Conservation (phyloP, 768 basidiomycete genomes). For the Serendipita vermifera region DNA sequence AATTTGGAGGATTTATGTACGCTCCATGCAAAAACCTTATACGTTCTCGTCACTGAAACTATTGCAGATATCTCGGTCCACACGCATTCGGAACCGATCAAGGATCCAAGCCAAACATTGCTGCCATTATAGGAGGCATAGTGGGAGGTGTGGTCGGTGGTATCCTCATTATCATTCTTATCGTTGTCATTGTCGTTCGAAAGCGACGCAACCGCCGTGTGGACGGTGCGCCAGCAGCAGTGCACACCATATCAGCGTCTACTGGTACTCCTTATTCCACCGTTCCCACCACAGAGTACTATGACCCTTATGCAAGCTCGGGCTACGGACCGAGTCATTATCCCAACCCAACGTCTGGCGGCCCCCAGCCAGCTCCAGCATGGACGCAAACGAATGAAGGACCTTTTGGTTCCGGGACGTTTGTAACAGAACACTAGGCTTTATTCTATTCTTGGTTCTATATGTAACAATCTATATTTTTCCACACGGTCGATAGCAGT, state of each 20-base stretch:
- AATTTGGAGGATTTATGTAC: constrained; percentile 7
- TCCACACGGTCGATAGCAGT: too few relatives aligned
- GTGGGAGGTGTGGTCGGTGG: constrained; percentile 2
- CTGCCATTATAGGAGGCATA: not conserved
- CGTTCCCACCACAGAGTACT: constrained; percentile 1
- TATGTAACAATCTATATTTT: too few relatives aligned
- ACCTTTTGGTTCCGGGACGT: constrained; percentile 2
- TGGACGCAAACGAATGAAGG: not conserved
- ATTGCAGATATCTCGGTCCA: not conserved
- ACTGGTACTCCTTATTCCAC: not conserved
- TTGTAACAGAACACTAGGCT: too few relatives aligned
- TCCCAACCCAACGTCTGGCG: not conserved
- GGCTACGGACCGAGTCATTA: constrained; percentile 1
- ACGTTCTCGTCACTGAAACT: not conserved
- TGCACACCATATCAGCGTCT: not conserved
- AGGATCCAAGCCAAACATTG: not conserved
- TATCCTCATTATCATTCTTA: not conserved
- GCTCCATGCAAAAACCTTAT: not conserved
- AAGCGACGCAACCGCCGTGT: not conserved
- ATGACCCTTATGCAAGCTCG: constrained; percentile 1
- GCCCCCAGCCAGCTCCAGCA: not conserved
- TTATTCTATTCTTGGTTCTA: too few relatives aligned
- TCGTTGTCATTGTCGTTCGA: not conserved
- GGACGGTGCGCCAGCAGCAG: not conserved
- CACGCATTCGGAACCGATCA: not conserved